Conservation (phyloP, 345 rosid species). For the Laguncularia racemosa region DNA sequence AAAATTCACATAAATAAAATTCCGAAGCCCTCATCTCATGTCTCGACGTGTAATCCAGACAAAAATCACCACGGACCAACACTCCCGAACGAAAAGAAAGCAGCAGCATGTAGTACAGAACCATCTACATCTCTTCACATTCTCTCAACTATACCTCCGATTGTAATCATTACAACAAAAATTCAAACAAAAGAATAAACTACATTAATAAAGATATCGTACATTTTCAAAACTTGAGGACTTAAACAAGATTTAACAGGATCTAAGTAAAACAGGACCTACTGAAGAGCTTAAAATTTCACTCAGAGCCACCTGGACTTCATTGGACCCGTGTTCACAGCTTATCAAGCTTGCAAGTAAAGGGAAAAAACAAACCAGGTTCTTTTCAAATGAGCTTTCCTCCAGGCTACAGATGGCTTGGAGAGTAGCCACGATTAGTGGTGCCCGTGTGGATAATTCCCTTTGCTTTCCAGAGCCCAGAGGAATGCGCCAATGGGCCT, state of each 20-base stretch:
- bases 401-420: constrained; percentile 81
- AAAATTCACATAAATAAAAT: too few species aligned
- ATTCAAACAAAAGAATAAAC: not conserved
- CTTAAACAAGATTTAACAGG: constrained; percentile 34
- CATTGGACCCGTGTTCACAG: constrained; percentile 89
- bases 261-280: constrained; percentile 70
- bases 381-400: constrained; percentile 63
- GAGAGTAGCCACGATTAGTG: constrained; percentile 66
- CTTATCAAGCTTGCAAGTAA: constrained; percentile 72
- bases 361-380: constrained; percentile 63
- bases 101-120: constrained; percentile 1
- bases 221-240: constrained; percentile 8
- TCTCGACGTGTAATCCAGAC: too few species aligned
- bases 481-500: constrained; percentile 63
- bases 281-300: constrained; percentile 79
- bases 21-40: too few species aligned
- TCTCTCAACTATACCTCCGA: constrained; percentile 7
- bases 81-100: not conserved
- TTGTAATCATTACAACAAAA: not conserved
- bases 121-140: constrained; percentile 5
- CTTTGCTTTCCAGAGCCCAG: constrained; percentile 83
- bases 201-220: constrained; percentile 7
- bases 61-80: too few species aligned
- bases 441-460: constrained; percentile 77
- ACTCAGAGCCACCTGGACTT: constrained; percentile 85